Conservation (phyloP, 2,329 filamentous ascomycete genomes). For the Cytospora piceae region DNA sequence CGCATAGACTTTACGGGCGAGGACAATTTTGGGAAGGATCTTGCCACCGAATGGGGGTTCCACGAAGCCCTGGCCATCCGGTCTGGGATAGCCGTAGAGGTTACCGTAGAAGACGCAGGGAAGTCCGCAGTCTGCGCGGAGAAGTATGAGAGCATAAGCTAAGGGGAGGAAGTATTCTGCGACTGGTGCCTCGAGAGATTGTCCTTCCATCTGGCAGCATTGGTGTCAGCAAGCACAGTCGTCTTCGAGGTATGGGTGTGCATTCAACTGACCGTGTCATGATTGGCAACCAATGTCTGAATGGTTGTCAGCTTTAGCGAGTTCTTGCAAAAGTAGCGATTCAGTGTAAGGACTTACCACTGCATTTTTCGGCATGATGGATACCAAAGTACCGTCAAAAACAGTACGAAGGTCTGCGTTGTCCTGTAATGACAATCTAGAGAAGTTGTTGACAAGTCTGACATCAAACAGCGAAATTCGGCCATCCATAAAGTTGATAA, state of each 20-base stretch:
- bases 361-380: constrained; percentile 56
- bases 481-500: constrained; percentile 60
- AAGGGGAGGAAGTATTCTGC: constrained; percentile 67
- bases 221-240: not conserved
- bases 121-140: constrained; percentile 60
- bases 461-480: constrained; percentile 66
- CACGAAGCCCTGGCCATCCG: constrained; percentile 44
- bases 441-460: constrained; percentile 68
- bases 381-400: constrained; percentile 60
- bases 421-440: constrained; percentile 55
- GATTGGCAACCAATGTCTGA: constrained; percentile 67
- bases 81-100: constrained; percentile 63
- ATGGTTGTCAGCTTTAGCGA: not conserved
- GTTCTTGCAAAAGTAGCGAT: not conserved
- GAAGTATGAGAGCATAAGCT: constrained; percentile 69
- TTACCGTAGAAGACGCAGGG: constrained; percentile 75
- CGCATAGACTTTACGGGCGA: constrained; percentile 67
- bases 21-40: constrained; percentile 58
- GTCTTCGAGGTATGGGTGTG: too few species aligned
- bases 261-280: constrained; percentile 57
- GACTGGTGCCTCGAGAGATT: constrained; percentile 64
- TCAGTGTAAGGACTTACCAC: constrained; percentile 48
- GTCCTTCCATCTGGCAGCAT: constrained; percentile 37
- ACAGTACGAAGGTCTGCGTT: constrained; percentile 62
- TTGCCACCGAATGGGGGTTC: constrained; percentile 52